Conservation (phyloP, 768 basidiomycete genomes). For the Boletus reticuloceps region DNA sequence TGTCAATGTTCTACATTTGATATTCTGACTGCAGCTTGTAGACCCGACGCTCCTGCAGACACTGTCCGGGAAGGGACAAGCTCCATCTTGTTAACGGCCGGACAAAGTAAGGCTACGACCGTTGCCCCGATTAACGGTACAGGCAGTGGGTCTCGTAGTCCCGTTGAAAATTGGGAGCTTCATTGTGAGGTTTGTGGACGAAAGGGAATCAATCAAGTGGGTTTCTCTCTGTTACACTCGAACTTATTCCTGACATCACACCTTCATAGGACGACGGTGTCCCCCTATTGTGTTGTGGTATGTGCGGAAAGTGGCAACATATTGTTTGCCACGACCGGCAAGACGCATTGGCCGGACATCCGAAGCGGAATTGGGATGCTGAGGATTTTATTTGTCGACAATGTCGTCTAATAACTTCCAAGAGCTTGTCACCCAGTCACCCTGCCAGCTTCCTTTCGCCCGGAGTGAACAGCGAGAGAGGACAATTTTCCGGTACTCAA, state of each 20-base stretch:
- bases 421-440: slow-evolving; percentile 5
- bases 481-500: slow-evolving; percentile 11
- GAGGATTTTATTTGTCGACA: slow-evolving; percentile 77
- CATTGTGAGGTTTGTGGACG: slow-evolving; percentile 85
- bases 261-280: slow-evolving; percentile 67
- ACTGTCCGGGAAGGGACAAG: background rate
- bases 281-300: slow-evolving; percentile 79
- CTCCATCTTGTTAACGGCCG: background rate
- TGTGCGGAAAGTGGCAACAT: slow-evolving; percentile 88
- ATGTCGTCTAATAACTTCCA: slow-evolving; percentile 39
- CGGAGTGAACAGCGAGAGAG: slow-evolving; percentile 6
- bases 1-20: background rate
- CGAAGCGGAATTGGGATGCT: slow-evolving; percentile 77
- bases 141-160: slow-evolving; percentile 50
- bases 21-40: slow-evolving; percentile 16
- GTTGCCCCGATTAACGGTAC: slow-evolving; percentile 21
- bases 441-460: slow-evolving; percentile 4
- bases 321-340: slow-evolving; percentile 77
- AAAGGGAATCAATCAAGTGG: slow-evolving; percentile 69
- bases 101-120: slow-evolving; percentile 6
- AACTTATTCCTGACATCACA: slow-evolving; percentile 6
- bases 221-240: slow-evolving; percentile 21
- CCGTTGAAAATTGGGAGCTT: slow-evolving; percentile 76
- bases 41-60: slow-evolving; percentile 6
- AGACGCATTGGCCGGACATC: slow-evolving; percentile 61